phyloP scores from a whole-genome alignment of 2,329 filamentous ascomycete genomes.

The Cryoendolithus antarcticus region DNA sequence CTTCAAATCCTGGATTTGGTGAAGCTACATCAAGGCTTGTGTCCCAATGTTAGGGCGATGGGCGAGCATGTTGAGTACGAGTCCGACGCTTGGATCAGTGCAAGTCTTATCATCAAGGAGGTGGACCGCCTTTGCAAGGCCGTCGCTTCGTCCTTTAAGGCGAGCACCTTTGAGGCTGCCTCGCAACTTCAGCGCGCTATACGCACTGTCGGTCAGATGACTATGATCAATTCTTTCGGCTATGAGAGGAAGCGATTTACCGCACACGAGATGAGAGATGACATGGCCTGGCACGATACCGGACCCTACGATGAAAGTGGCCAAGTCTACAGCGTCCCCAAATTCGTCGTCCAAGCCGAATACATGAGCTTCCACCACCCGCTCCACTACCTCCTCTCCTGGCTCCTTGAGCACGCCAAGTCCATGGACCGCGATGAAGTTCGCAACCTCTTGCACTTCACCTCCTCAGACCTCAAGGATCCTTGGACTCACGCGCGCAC shows the following conservation, averaged over 20 bases:
- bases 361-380: slow-evolving; percentile 96
- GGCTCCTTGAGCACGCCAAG: slow-evolving; percentile 84
- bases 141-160: slow-evolving; percentile 74
- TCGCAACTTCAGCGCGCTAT: slow-evolving; percentile 58
- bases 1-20: slow-evolving; percentile 91
- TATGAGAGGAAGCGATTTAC: slow-evolving; percentile 78
- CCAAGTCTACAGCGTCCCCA: slow-evolving; percentile 52
- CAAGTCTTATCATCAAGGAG: slow-evolving; percentile 84
- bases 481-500: slow-evolving; percentile 17
- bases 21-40: slow-evolving; percentile 93
- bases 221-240: slow-evolving; percentile 81
- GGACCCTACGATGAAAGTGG: slow-evolving; percentile 61
- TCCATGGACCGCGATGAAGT: slow-evolving; percentile 57
- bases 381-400: slow-evolving; percentile 89
- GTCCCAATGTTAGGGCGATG: slow-evolving; percentile 80
- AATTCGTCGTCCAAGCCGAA: slow-evolving; percentile 78
- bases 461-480: slow-evolving; percentile 52
- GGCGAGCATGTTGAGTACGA: slow-evolving; percentile 98
- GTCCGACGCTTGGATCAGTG: slow-evolving; percentile 94
- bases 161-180: slow-evolving; percentile 35
- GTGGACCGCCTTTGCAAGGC: slow-evolving; percentile 87
- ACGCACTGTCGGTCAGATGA: slow-evolving; percentile 62
- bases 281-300: slow-evolving; percentile 66
- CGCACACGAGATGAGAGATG: slow-evolving; percentile 76
- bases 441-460: slow-evolving; percentile 57